A percentile compares a stretch with the other conserved stretches of the same genome.
These are phyloP conservation scores for Penicillium sclerotigenum DNA, from an alignment of 2,329 filamentous ascomycete genomes.

Conservation along the genomic window DNA sequence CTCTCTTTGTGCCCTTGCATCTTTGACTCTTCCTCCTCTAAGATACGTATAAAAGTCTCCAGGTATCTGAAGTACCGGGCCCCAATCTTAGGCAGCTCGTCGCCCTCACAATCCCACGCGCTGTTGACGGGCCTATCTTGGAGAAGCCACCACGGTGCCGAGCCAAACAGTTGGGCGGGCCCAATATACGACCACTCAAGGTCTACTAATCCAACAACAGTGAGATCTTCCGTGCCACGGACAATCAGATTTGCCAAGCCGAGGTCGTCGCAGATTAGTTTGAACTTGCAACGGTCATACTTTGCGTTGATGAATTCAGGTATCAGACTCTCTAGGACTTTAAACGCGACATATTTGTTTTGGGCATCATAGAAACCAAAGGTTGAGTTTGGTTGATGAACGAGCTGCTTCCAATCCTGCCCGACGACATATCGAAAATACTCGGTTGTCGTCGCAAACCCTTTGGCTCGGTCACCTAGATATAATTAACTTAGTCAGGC, in stretches of 20 bases:
- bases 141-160: constrained; percentile 39
- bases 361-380: constrained; percentile 26
- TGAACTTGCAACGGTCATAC: constrained; percentile 34
- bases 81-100: neutral
- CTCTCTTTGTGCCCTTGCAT: constrained; percentile 23
- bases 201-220: constrained; percentile 36
- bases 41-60: constrained; percentile 25
- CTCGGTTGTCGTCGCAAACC: constrained; percentile 30
- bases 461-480: constrained; percentile 24
- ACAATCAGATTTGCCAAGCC: constrained; percentile 40
- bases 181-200: constrained; percentile 40
- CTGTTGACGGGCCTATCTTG: constrained; percentile 30
- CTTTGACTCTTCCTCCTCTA: constrained; percentile 34
- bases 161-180: constrained; percentile 38
- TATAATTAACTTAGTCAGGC: constrained; percentile 16
- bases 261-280: constrained; percentile 40
- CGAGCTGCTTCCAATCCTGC: constrained; percentile 37
- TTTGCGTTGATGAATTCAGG: constrained; percentile 23
- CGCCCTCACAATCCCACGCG: neutral
- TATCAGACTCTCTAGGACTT: constrained; percentile 28
- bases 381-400: constrained; percentile 35
- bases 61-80: constrained; percentile 20
- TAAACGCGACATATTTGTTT: constrained; percentile 31
- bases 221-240: constrained; percentile 33
- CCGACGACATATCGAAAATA: constrained; percentile 34